Evolutionary conservation across 2,329 filamentous ascomycete species (phyloP).

Genomic region (Cercospora sojina): DNA sequence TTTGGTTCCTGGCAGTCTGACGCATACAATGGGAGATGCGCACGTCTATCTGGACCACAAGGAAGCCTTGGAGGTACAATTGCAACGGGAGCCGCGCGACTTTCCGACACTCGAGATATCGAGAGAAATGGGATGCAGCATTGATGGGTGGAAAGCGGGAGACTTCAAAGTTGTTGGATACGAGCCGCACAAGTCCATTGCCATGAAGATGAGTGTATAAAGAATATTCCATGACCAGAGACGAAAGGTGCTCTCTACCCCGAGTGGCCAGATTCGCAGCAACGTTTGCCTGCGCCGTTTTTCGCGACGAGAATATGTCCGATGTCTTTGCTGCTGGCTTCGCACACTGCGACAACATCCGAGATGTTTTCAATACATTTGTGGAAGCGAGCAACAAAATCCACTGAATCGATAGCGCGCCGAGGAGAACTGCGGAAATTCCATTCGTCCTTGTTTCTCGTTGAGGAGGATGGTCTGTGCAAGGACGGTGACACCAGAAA

Average conservation of each 20-base stretch:
- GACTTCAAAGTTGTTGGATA: slow-evolving; percentile 89
- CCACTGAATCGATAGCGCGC: background rate
- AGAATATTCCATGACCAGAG: background rate
- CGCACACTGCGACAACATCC: background rate
- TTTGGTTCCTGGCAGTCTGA: slow-evolving; percentile 79
- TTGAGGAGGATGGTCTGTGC: background rate
- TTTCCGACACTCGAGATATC: slow-evolving; percentile 79
- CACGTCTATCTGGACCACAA: slow-evolving; percentile 94
- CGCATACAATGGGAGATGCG: slow-evolving; percentile 97
- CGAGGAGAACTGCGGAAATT: background rate
- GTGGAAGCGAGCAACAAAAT: background rate
- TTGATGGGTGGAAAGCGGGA: slow-evolving; percentile 86
- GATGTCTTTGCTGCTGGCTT: background rate
- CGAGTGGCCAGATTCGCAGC: background rate
- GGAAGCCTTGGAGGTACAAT: slow-evolving; percentile 77
- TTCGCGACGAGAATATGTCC: background rate
- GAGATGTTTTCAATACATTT: background rate
- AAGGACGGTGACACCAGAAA: background rate
- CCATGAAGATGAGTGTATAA: slow-evolving; percentile 96
- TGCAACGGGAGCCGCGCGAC: slow-evolving; percentile 73
- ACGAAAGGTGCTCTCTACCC: background rate
- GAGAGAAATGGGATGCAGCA: slow-evolving; percentile 66
- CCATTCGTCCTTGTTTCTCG: background rate
- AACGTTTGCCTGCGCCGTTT: background rate
- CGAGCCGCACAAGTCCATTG: slow-evolving; percentile 83